Evolutionary conservation across 208 protist species (phyloP).

Genomic region (Vickermania spadyakhi): DNA sequence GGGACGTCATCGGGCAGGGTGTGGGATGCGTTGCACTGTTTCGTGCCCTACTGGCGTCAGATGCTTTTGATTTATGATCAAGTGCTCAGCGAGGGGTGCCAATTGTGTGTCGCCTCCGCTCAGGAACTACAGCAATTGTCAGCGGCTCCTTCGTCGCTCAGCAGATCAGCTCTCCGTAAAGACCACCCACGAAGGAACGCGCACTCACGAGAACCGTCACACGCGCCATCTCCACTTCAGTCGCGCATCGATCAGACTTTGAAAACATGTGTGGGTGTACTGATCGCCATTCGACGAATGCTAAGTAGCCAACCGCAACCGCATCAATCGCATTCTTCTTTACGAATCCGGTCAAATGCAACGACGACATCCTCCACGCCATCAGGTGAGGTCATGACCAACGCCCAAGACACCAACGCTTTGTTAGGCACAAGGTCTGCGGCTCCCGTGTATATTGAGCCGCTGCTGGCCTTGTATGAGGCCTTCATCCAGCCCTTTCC

Average conservation of each 20-base stretch:
- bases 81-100: not conserved
- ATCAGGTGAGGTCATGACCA: not conserved
- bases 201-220: too few relatives aligned
- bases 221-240: not conserved
- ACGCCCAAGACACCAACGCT: not conserved
- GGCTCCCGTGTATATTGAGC: not conserved
- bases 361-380: not conserved
- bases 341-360: not conserved
- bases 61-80: not conserved
- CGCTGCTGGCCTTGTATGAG: not conserved
- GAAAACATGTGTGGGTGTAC: not conserved
- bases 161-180: not conserved
- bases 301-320: not conserved
- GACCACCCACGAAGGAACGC: too few relatives aligned
- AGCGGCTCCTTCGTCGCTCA: not conserved
- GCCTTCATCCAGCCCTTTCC: not conserved
- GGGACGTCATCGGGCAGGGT: not conserved
- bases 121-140: not conserved
- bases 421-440: too few relatives aligned
- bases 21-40: not conserved
- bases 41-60: not conserved
- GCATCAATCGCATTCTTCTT: not conserved
- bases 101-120: too few relatives aligned
- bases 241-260: not conserved
- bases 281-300: not conserved